Percentiles rank a stretch among this genome's conserved stretches.
Evolutionary conservation across 805 yeast species (phyloP).

Genomic region (Lipomyces sp.): DNA sequence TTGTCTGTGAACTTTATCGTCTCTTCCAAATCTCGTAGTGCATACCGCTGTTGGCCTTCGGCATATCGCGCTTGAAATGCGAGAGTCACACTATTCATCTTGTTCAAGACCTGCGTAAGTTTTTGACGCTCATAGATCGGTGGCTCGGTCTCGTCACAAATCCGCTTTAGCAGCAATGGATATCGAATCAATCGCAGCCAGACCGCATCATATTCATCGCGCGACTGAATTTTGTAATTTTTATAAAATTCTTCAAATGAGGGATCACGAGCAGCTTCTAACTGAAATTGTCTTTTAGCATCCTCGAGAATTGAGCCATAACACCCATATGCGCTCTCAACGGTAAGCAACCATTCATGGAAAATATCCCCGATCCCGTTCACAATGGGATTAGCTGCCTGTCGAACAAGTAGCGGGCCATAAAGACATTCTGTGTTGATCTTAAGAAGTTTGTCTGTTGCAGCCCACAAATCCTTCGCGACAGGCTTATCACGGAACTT

Average conservation of each 20-base stretch:
- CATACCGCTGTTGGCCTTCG: slow-evolving; percentile 62
- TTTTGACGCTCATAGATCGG: slow-evolving; percentile 58
- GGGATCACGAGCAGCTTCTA: slow-evolving; percentile 48
- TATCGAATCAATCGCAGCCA: slow-evolving; percentile 60
- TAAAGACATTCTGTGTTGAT: slow-evolving; percentile 60
- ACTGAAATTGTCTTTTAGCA: slow-evolving; percentile 52
- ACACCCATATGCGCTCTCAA: slow-evolving; percentile 57
- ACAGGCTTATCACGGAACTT: slow-evolving; percentile 57
- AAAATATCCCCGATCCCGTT: slow-evolving; percentile 67
- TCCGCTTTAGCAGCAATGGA: slow-evolving; percentile 65
- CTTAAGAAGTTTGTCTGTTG: slow-evolving; percentile 60
- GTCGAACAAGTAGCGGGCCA: slow-evolving; percentile 61
- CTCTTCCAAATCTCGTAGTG: slow-evolving; percentile 57
- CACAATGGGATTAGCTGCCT: slow-evolving; percentile 68
- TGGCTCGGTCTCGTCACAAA: slow-evolving; percentile 55
- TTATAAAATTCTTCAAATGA: slow-evolving; percentile 61
- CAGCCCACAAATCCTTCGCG: slow-evolving; percentile 60
- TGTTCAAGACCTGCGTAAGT: slow-evolving; percentile 58
- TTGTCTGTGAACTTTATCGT: slow-evolving; percentile 59
- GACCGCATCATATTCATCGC: slow-evolving; percentile 12
- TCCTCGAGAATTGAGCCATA: slow-evolving; percentile 56
- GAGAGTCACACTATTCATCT: slow-evolving; percentile 58
- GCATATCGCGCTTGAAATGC: slow-evolving; percentile 68
- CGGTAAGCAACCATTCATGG: slow-evolving; percentile 65
- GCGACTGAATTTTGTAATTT: slow-evolving; percentile 13